Evolutionary conservation across 768 basidiomycete species (phyloP).

Genomic region (Leccinum imitatum): DNA sequence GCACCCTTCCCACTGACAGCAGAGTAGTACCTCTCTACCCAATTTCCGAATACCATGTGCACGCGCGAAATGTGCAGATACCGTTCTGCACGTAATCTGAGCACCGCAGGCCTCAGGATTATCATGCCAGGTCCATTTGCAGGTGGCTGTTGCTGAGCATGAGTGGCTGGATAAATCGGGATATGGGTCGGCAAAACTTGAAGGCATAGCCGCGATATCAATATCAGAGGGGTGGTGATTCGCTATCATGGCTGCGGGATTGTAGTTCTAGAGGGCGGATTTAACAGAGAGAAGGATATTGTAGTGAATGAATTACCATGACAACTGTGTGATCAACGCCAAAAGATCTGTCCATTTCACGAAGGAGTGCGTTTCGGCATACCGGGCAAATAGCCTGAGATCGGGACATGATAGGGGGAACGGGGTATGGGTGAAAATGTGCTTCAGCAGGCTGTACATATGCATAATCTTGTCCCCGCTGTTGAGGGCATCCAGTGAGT

Average conservation of each 20-base stretch:
- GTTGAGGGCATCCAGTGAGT: neutral
- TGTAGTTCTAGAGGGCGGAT: neutral
- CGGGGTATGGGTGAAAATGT: neutral
- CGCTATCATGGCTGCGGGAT: neutral
- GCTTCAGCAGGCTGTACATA: neutral
- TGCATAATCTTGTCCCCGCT: neutral
- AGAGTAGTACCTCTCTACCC: neutral
- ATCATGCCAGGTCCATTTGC: neutral
- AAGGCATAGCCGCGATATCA: neutral
- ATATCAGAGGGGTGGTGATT: neutral
- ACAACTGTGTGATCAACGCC: neutral
- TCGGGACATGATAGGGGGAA: neutral
- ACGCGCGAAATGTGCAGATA: neutral
- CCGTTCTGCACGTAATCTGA: neutral
- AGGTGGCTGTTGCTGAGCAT: neutral
- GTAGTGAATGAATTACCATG: neutral
- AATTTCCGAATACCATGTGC: neutral
- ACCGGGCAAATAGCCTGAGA: neutral
- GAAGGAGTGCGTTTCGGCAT: neutral
- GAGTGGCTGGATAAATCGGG: neutral
- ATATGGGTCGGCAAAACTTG: neutral
- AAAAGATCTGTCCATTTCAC: neutral
- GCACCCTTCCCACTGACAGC: conserved; percentile 4
- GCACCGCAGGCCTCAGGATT: neutral
- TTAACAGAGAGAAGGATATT: neutral